Evolutionary conservation across 1,284 basidiomycete species (phyloP).

Genomic region (Coniferiporia weirii): DNA sequence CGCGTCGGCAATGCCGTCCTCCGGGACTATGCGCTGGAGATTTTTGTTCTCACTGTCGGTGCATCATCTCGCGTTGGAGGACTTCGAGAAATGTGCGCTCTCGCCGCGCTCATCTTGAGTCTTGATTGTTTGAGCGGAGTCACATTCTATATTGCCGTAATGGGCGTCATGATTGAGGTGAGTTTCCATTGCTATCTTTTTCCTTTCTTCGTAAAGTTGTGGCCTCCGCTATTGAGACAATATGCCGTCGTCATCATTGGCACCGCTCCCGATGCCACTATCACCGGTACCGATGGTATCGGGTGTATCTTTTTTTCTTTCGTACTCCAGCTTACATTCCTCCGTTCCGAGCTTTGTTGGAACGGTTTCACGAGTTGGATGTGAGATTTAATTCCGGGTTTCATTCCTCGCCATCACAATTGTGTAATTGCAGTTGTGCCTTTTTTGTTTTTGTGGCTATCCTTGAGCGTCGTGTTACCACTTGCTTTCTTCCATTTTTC

Average conservation of each 20-base stretch:
- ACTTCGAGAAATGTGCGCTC: slow-evolving; percentile 90
- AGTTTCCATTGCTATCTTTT: slow-evolving; percentile 25
- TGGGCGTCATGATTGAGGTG: slow-evolving; percentile 94
- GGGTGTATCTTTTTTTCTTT: not conserved
- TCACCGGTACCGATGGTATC: not conserved
- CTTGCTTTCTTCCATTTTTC: no score
- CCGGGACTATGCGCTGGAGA: slow-evolving; percentile 90
- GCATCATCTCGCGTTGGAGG: slow-evolving; percentile 87
- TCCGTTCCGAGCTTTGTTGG: not conserved
- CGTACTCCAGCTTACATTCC: not conserved
- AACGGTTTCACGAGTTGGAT: no score
- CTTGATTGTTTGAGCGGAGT: slow-evolving; percentile 88
- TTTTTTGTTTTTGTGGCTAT: no score
- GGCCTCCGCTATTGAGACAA: slow-evolving; percentile 5
- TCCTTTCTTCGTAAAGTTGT: slow-evolving; percentile 12
- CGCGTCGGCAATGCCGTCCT: slow-evolving; percentile 80
- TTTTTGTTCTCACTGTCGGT: slow-evolving; percentile 84
- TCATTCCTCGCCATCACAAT: no score
- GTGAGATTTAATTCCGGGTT: no score
- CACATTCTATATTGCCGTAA: slow-evolving; percentile 85
- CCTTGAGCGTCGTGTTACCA: no score
- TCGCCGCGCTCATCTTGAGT: slow-evolving; percentile 82
- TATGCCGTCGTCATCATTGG: not conserved
- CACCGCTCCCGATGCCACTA: not conserved
- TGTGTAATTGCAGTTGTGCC: no score